Evolutionary conservation across 2,329 filamentous ascomycete genomes (phyloP).

Genomic region (Alternaria burnsii): DNA sequence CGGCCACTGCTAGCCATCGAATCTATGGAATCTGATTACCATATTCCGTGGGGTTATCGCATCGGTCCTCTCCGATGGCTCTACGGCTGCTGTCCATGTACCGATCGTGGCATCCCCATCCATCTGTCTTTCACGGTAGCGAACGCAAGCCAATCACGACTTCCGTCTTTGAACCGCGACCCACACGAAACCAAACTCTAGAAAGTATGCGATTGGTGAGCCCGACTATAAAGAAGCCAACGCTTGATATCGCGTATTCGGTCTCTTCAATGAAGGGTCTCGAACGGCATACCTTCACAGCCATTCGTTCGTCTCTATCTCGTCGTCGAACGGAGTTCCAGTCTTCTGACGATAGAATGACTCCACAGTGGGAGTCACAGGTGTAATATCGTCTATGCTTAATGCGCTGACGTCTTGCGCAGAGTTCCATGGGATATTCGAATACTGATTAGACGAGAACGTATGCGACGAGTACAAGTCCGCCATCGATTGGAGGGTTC

Average conservation of each 20-base stretch:
- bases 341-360: background rate
- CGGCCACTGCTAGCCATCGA: background rate
- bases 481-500: background rate
- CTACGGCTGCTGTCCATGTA: background rate
- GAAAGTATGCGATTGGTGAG: background rate
- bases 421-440: background rate
- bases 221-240: background rate
- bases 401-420: background rate
- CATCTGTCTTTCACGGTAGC: background rate
- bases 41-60: too few relatives aligned
- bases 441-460: background rate
- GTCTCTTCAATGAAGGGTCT: background rate
- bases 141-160: background rate
- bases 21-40: rapidly evolving
- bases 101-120: background rate
- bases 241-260: rapidly evolving
- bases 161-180: background rate
- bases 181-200: background rate
- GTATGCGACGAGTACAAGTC: background rate
- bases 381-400: background rate
- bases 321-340: background rate
- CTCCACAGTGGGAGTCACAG: too few relatives aligned
- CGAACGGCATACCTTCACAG: background rate
- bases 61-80: background rate
- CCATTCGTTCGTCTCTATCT: background rate